Percentiles rank a stretch among this genome's conserved stretches.
phyloP scores from a whole-genome alignment of 495 filamentous ascomycete genomes.

The Trichoderma gamsii region DNA sequence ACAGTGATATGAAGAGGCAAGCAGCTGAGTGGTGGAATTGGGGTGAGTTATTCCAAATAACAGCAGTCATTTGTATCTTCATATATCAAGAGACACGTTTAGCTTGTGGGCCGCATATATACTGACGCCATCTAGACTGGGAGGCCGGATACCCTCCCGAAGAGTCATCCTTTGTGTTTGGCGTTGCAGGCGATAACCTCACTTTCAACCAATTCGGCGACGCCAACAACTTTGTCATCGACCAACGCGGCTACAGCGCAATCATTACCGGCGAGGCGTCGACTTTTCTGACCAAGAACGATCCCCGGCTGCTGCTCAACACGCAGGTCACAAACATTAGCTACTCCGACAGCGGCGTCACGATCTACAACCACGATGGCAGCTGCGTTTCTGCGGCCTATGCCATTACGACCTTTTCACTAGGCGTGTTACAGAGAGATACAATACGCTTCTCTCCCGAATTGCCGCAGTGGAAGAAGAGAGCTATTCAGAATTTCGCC shows the following conservation, averaged over 20 bases:
- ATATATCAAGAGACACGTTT: background rate
- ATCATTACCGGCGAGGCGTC: slow-evolving; percentile 57
- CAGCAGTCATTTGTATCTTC: background rate
- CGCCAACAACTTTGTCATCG: slow-evolving; percentile 61
- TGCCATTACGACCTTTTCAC: slow-evolving; percentile 33
- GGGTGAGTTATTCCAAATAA: background rate
- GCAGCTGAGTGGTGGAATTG: slow-evolving; percentile 54
- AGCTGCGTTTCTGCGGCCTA: slow-evolving; percentile 55
- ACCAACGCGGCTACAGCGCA: slow-evolving; percentile 61
- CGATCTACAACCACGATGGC: slow-evolving; percentile 48
- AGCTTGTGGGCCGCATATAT: background rate
- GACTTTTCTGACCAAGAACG: slow-evolving; percentile 51
- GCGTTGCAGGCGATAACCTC: slow-evolving; percentile 30
- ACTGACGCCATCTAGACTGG: slow-evolving; percentile 34
- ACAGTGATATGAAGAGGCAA: slow-evolving; percentile 48
- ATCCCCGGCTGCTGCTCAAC: slow-evolving; percentile 54
- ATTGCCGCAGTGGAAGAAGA: slow-evolving; percentile 62
- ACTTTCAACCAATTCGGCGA: slow-evolving; percentile 40
- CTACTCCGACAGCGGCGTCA: slow-evolving; percentile 52
- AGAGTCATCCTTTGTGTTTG: slow-evolving; percentile 28
- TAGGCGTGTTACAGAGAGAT: slow-evolving; percentile 46
- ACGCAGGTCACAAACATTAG: slow-evolving; percentile 53
- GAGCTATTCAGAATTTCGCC: slow-evolving; percentile 57
- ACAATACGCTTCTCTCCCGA: slow-evolving; percentile 54
- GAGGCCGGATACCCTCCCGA: slow-evolving; percentile 48